These are phyloP conservation scores for Epichloe sp. DNA, from an alignment of 2,329 filamentous ascomycete species.

Conservation along the genomic window DNA sequence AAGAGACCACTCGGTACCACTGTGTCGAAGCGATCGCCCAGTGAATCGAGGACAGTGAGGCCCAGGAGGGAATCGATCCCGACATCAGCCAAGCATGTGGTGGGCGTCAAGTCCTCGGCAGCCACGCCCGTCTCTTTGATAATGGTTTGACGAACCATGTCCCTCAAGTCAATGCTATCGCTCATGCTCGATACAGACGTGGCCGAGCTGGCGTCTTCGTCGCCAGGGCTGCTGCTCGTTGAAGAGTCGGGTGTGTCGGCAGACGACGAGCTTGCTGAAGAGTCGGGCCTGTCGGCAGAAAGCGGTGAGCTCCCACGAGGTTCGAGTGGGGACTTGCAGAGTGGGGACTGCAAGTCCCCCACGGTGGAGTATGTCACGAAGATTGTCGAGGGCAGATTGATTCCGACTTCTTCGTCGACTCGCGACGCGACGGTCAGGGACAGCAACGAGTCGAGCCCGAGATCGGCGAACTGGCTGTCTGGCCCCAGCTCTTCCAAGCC, in stretches of 20 bases:
- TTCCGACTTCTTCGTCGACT: constrained; percentile 41
- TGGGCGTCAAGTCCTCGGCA: not conserved
- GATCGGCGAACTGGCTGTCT: not conserved
- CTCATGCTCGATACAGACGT: too few relatives aligned
- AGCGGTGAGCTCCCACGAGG: too few relatives aligned
- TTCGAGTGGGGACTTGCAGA: too few relatives aligned
- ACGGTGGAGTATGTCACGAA: constrained; percentile 41
- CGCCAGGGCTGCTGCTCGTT: too few relatives aligned
- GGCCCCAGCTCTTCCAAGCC: not conserved
- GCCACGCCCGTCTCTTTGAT: constrained; percentile 24
- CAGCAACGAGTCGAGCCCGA: constrained; percentile 48
- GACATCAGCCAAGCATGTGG: not conserved
- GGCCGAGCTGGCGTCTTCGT: too few relatives aligned
- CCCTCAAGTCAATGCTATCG: too few relatives aligned
- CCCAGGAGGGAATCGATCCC: constrained; percentile 6
- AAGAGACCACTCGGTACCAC: too few relatives aligned
- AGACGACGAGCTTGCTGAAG: too few relatives aligned
- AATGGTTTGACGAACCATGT: constrained; percentile 9
- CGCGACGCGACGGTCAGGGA: constrained; percentile 40
- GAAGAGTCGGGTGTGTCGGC: too few relatives aligned
- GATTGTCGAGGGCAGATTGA: constrained; percentile 35
- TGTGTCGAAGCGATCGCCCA: too few relatives aligned
- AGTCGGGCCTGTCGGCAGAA: too few relatives aligned
- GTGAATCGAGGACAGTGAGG: constrained; percentile 4
- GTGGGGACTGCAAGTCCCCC: constrained; percentile 17